Evolutionary conservation across 192 early-diverging fungal species (phyloP).

Genomic region (Coemansia reversa): DNA sequence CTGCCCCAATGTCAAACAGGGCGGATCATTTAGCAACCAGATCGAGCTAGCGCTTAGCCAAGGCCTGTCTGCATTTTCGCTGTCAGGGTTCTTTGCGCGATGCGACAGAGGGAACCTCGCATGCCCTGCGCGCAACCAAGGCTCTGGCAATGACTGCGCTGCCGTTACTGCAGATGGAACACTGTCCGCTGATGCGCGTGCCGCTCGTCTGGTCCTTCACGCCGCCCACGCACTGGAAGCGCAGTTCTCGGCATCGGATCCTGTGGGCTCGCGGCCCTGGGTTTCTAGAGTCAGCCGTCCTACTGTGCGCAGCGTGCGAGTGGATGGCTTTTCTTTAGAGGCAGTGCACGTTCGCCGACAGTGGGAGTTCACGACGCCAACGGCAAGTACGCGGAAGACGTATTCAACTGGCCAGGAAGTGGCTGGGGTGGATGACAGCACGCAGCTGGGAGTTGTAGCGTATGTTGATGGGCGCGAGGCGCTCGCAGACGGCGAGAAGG

Average conservation of each 20-base stretch:
- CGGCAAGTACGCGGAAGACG: background rate
- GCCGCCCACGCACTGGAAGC: constrained; percentile 37
- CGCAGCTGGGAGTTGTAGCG: constrained; percentile 21
- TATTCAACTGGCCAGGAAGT: too few species aligned
- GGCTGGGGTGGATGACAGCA: background rate
- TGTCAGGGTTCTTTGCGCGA: constrained; percentile 31
- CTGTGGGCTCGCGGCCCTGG: constrained; percentile 41
- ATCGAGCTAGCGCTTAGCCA: constrained; percentile 48
- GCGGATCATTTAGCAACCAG: constrained; percentile 25
- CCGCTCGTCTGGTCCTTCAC: constrained; percentile 24
- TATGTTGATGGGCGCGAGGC: constrained; percentile 33
- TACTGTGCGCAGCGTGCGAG: constrained; percentile 28
- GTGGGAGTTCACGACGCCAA: constrained; percentile 24
- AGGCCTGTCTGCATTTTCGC: constrained; percentile 41
- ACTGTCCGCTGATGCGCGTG: constrained; percentile 30
- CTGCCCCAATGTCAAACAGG: background rate
- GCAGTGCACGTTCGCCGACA: constrained; percentile 40
- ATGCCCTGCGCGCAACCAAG: constrained; percentile 8
- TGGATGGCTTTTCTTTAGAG: constrained; percentile 8
- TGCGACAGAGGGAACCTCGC: constrained; percentile 30
- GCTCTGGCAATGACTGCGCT: background rate
- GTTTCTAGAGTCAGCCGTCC: constrained; percentile 30
- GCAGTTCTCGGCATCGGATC: constrained; percentile 34
- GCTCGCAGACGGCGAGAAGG: constrained; percentile 5
- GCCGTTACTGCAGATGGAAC: constrained; percentile 31